A percentile compares a stretch with the other conserved stretches of the same genome.
Conservation (phyloP, 305 asterid species). For the Petunia hybrid region DNA sequence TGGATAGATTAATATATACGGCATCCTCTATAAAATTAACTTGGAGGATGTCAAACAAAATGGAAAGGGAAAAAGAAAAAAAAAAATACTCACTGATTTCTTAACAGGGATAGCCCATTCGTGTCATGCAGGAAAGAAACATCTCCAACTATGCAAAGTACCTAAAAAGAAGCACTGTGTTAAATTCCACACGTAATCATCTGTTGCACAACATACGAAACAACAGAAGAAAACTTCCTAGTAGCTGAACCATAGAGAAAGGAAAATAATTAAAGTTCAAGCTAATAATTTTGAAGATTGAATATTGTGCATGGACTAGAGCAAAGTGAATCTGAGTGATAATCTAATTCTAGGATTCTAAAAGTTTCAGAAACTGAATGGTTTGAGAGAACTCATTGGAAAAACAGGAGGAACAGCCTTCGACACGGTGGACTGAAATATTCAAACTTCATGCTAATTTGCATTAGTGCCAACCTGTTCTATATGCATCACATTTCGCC, state of each 20-base stretch:
- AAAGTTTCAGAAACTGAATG: conserved; percentile 23
- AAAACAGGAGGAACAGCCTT: conserved; percentile 8
- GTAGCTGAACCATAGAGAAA: conserved; percentile 10
- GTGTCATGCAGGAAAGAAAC: conserved; percentile 97
- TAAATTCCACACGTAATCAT: conserved; percentile 54
- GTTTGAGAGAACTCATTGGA: neutral
- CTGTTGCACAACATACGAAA: conserved; percentile 57
- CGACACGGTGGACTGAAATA: conserved; percentile 13
- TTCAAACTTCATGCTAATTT: conserved; percentile 10
- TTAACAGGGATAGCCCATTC: conserved; percentile 83
- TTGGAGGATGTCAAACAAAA: neutral
- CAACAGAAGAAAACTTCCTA: conserved; percentile 18
- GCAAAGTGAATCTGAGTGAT: conserved; percentile 16
- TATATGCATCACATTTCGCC: conserved; percentile 15
- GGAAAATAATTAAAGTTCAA: conserved; percentile 23
- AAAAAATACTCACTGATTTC: conserved; percentile 58
- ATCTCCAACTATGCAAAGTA: conserved; percentile 87
- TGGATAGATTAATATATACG: neutral
- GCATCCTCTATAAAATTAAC: conserved; percentile 10
- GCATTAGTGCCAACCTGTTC: conserved; percentile 11
- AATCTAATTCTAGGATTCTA: conserved; percentile 16
- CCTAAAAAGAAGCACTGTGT: conserved; percentile 51
- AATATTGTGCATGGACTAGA: neutral
- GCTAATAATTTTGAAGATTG: conserved; percentile 18
- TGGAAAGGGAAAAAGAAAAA: neutral